Percentiles rank a stretch among this genome's conserved stretches.
Conservation (phyloP, 2,329 filamentous ascomycete genomes). For the Fusarium camptoceras region DNA sequence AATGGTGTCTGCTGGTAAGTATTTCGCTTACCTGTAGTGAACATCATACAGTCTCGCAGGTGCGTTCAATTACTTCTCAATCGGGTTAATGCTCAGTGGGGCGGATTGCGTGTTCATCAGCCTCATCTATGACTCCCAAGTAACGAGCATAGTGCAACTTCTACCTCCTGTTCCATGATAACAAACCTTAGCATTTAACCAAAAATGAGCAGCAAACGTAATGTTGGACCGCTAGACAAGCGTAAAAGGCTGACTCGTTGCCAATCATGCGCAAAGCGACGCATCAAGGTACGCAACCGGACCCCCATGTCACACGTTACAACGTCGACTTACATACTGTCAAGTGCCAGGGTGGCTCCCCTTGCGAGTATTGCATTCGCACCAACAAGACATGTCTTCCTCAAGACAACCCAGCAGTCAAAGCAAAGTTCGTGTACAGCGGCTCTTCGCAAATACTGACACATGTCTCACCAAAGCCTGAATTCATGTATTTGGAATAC, state of each 20-base stretch:
- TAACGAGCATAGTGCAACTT: too few relatives aligned
- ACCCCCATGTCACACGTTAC: fast-evolving
- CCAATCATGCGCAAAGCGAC: constrained; percentile 42
- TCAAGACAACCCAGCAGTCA: neutral
- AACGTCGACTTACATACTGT: neutral
- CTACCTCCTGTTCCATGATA: too few relatives aligned
- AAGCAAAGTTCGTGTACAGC: constrained; percentile 25
- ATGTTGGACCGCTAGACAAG: constrained; percentile 45
- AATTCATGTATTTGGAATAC: constrained; percentile 14
- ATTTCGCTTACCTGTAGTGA: neutral
- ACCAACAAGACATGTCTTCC: constrained; percentile 40
- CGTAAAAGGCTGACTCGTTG: constrained; percentile 44
- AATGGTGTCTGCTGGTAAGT: too few relatives aligned
- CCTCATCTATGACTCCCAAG: too few relatives aligned
- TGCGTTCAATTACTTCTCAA: constrained; percentile 30
- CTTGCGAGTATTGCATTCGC: constrained; percentile 46
- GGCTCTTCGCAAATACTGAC: neutral
- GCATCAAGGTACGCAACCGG: constrained; percentile 41
- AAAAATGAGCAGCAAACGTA: constrained; percentile 12
- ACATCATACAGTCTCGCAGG: fast-evolving
- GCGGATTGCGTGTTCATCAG: neutral
- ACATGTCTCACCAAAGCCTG: neutral
- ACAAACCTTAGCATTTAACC: fast-evolving
- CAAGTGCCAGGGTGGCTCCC: constrained; percentile 44
- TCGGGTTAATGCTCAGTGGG: constrained; percentile 6